These are phyloP conservation scores for Colletotrichum phormii DNA, from an alignment of 2,329 filamentous ascomycete genomes.

Conservation along the genomic window DNA sequence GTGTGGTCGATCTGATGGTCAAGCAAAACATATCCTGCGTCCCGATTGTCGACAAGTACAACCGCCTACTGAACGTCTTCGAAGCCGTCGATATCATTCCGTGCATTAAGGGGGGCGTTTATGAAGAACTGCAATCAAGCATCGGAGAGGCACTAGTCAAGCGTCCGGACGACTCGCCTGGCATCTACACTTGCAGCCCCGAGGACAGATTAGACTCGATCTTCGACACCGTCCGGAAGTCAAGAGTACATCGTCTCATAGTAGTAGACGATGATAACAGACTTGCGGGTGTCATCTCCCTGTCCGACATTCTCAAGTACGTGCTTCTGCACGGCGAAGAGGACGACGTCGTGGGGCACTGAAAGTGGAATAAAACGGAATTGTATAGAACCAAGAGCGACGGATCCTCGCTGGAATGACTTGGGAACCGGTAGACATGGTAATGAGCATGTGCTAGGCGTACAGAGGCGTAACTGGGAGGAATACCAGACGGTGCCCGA, in stretches of 20 bases:
- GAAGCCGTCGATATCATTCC: constrained; percentile 98
- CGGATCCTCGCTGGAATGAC: constrained; percentile 37
- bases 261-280: constrained; percentile 91
- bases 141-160: constrained; percentile 92
- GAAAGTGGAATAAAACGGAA: constrained; percentile 20
- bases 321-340: constrained; percentile 85
- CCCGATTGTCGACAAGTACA: constrained; percentile 85
- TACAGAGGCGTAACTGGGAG: constrained; percentile 42
- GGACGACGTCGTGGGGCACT: constrained; percentile 47
- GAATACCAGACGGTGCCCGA: constrained; percentile 36
- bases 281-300: constrained; percentile 88
- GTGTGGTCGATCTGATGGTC: constrained; percentile 94
- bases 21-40: constrained; percentile 94
- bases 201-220: constrained; percentile 94
- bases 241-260: constrained; percentile 90
- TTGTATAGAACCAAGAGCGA: constrained; percentile 36
- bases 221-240: constrained; percentile 96
- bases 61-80: constrained; percentile 90
- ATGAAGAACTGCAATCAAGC: constrained; percentile 87
- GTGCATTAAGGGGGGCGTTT: constrained; percentile 91
- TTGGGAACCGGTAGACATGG: constrained; percentile 35
- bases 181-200: constrained; percentile 95
- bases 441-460: constrained; percentile 47
- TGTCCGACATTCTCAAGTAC: constrained; percentile 97
- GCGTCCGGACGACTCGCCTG: constrained; percentile 89